Percentiles rank a stretch among this genome's conserved stretches.
These are phyloP conservation scores for Paecilomyces variotii DNA, from an alignment of 2,329 filamentous ascomycete genomes.

Conservation along the genomic window DNA sequence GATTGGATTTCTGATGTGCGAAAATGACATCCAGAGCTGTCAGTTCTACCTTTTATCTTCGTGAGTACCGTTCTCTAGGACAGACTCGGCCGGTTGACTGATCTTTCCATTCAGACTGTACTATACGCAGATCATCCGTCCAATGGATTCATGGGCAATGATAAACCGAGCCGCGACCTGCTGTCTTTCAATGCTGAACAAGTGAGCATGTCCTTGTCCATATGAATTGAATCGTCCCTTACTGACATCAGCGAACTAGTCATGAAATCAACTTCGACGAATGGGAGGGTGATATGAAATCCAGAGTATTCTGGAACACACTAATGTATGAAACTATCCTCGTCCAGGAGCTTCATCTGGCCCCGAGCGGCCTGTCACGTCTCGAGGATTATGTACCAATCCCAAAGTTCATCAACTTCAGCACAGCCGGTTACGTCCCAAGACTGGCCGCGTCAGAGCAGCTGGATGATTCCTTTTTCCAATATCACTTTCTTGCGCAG, in stretches of 20 bases:
- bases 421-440: conserved; percentile 23
- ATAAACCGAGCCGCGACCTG: conserved; percentile 45
- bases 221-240: neutral
- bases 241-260: conserved; percentile 12
- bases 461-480: conserved; percentile 47
- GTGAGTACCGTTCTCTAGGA: conserved; percentile 13
- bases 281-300: conserved; percentile 51
- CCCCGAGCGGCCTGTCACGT: conserved; percentile 42
- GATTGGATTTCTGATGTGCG: conserved; percentile 45
- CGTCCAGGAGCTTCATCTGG: conserved; percentile 47
- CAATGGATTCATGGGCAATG: conserved; percentile 48
- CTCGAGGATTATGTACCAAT: conserved; percentile 47
- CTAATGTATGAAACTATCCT: conserved; percentile 50
- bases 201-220: conserved; percentile 18
- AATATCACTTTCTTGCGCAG: conserved; percentile 51
- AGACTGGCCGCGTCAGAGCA: conserved; percentile 26
- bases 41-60: conserved; percentile 47
- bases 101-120: conserved; percentile 27
- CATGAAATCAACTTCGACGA: conserved; percentile 38
- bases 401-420: conserved; percentile 45
- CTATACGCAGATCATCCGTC: conserved; percentile 45
- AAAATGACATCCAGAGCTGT: conserved; percentile 43
- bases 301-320: conserved; percentile 48
- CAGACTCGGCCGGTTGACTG: neutral
- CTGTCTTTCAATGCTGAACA: conserved; percentile 41